These are phyloP conservation scores for Andrographis paniculata DNA, from an alignment of 305 asterid species.

Conservation along the genomic window DNA sequence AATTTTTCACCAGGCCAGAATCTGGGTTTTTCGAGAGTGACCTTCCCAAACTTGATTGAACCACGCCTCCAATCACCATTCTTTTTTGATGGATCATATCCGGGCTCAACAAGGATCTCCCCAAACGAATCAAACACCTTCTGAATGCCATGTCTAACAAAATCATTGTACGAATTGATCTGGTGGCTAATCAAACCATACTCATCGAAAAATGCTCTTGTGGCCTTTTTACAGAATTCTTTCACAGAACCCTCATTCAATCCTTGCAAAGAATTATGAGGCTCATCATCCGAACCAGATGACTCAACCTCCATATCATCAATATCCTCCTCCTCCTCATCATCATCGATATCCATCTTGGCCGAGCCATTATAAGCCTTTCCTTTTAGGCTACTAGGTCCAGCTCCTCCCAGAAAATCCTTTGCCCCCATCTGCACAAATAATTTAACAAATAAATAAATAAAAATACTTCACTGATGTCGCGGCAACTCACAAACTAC, in stretches of 20 bases:
- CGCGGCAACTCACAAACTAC: too few relatives aligned
- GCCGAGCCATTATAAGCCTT: conserved; percentile 34
- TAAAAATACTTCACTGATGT: too few relatives aligned
- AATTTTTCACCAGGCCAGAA: conserved; percentile 63
- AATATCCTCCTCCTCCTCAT: too few relatives aligned
- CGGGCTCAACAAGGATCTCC: conserved; percentile 65
- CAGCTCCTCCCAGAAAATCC: conserved; percentile 40
- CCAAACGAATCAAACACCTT: conserved; percentile 70
- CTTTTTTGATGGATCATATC: conserved; percentile 75
- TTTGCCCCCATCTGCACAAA: conserved; percentile 37
- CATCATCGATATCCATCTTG: conserved; percentile 44
- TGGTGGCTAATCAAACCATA: conserved; percentile 86
- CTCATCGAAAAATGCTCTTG: conserved; percentile 63
- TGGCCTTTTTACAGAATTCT: conserved; percentile 56
- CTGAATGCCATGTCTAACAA: conserved; percentile 61
- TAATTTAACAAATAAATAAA: conserved; percentile 1
- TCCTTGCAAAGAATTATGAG: conserved; percentile 34
- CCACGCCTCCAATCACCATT: conserved; percentile 82
- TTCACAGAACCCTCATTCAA: conserved; percentile 36
- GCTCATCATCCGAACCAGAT: conserved; percentile 52
- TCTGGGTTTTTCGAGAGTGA: conserved; percentile 53
- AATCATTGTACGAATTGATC: conserved; percentile 76
- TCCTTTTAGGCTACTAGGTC: conserved; percentile 39
- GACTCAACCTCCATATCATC: conserved; percentile 32
- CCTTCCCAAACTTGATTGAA: conserved; percentile 69